These are phyloP conservation scores for Biancaea sappan DNA, from an alignment of 306 rosid species.

Conservation along the genomic window DNA sequence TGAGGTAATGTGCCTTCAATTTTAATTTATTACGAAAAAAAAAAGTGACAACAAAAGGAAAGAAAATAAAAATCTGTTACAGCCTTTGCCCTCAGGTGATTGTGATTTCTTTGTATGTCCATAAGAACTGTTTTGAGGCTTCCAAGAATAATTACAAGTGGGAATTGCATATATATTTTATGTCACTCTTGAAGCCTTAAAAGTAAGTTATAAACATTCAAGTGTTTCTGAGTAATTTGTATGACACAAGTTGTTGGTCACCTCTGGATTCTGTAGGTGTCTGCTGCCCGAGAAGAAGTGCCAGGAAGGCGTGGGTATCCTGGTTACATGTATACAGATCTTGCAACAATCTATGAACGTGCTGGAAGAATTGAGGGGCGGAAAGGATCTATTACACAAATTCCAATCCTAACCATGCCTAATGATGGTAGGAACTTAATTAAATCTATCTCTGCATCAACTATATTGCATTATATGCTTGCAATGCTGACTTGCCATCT, in stretches of 20 bases:
- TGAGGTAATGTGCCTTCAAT: slow-evolving; percentile 61
- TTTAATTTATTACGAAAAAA: slow-evolving; percentile 20
- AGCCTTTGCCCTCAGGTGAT: neutral
- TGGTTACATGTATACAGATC: slow-evolving; percentile 98
- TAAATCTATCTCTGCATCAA: neutral
- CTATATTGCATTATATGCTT: slow-evolving; percentile 21
- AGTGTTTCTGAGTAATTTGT: slow-evolving; percentile 2
- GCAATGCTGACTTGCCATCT: slow-evolving; percentile 2
- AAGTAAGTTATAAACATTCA: slow-evolving; percentile 10
- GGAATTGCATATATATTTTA: neutral
- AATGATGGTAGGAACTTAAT: slow-evolving; percentile 71
- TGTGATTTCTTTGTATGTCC: slow-evolving; percentile 5
- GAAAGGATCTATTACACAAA: slow-evolving; percentile 96
- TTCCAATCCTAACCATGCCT: slow-evolving; percentile 98
- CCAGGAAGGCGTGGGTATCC: slow-evolving; percentile 99
- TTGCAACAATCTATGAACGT: slow-evolving; percentile 97
- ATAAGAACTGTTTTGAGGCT: slow-evolving; percentile 21
- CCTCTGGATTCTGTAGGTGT: slow-evolving; percentile 64
- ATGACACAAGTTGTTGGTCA: slow-evolving; percentile 20
- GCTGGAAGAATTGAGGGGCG: slow-evolving; percentile 99
- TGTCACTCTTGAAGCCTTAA: neutral
- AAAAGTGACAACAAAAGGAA: neutral
- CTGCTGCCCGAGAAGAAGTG: slow-evolving; percentile 99
- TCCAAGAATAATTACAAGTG: neutral
- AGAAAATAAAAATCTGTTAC: neutral